Evolutionary conservation across 2,329 filamentous ascomycete genomes (phyloP).

Genomic region (Dothistroma septosporum): DNA sequence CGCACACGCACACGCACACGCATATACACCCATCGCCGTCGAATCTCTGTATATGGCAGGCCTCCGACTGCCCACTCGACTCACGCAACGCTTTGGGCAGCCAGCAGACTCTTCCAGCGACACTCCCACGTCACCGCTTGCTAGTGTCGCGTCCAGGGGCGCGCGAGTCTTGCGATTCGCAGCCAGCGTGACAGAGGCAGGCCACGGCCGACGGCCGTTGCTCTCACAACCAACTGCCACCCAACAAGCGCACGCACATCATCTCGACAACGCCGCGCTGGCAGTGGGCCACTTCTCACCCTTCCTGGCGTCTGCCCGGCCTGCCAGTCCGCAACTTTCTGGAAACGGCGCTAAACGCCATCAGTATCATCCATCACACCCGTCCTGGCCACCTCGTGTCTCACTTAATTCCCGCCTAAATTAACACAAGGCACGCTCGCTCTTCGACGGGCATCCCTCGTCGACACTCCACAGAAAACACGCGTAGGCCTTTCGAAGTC

Average conservation of each 20-base stretch:
- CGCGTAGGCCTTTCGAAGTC: slow-evolving; percentile 8
- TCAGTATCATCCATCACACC: slow-evolving; percentile 18
- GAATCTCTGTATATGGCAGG: neutral
- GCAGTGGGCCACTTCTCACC: neutral
- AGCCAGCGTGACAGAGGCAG: neutral
- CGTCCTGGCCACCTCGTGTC: slow-evolving; percentile 16
- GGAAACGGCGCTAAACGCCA: slow-evolving; percentile 18
- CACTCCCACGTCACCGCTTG: slow-evolving; percentile 11
- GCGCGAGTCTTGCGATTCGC: neutral
- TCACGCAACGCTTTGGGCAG: slow-evolving; percentile 6
- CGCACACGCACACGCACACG: neutral
- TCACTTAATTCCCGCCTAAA: slow-evolving; percentile 24
- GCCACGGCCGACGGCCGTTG: neutral
- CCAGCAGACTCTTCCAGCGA: slow-evolving; percentile 4
- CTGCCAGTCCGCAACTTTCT: slow-evolving; percentile 19
- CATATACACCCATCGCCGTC: neutral
- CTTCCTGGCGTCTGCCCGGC: neutral
- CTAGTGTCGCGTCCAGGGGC: slow-evolving; percentile 3
- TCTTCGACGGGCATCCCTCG: slow-evolving; percentile 19
- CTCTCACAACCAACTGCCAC: neutral
- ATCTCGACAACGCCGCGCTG: slow-evolving; percentile 1
- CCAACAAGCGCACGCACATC: neutral
- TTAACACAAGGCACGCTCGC: slow-evolving; percentile 20
- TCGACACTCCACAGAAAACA: slow-evolving; percentile 9
- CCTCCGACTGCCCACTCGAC: neutral